These are phyloP conservation scores for Pseudonectria buxi DNA, from an alignment of 2,329 filamentous ascomycete species.

Conservation along the genomic window DNA sequence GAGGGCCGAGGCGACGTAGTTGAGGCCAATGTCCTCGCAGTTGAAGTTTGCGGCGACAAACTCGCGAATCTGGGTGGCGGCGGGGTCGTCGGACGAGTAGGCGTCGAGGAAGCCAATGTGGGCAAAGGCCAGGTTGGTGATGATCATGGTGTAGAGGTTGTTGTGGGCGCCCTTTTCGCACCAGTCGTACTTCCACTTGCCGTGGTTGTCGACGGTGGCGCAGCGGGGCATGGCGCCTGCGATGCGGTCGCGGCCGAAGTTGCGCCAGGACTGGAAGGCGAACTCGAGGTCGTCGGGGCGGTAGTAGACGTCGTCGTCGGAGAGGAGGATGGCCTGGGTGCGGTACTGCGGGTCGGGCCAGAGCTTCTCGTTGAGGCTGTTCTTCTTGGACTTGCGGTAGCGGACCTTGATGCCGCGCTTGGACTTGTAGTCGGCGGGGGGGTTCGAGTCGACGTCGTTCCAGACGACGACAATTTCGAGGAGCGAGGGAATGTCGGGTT, in stretches of 20 bases:
- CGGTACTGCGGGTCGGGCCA: slow-evolving; percentile 29
- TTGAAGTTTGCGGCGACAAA: slow-evolving; percentile 33
- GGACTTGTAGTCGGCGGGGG: slow-evolving; percentile 24
- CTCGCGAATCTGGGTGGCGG: slow-evolving; percentile 25
- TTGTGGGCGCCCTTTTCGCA: slow-evolving; percentile 21
- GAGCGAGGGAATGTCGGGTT: slow-evolving; percentile 28
- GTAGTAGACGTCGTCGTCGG: slow-evolving; percentile 35
- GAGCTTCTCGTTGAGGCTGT: slow-evolving; percentile 34
- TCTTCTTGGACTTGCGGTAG: slow-evolving; percentile 25
- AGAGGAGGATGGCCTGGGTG: slow-evolving; percentile 33
- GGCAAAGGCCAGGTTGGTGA: slow-evolving; percentile 32
- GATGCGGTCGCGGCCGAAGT: slow-evolving; percentile 29
- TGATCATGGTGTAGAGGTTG: slow-evolving; percentile 29
- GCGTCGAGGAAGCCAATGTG: slow-evolving; percentile 33
- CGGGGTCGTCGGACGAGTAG: slow-evolving; percentile 29
- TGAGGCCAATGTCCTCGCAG: slow-evolving; percentile 35
- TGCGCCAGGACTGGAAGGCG: slow-evolving; percentile 35
- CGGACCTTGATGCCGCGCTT: slow-evolving; percentile 26
- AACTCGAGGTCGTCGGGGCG: slow-evolving; percentile 32
- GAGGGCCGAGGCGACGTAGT: slow-evolving; percentile 28
- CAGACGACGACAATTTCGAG: slow-evolving; percentile 32
- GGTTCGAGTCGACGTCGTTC: slow-evolving; percentile 27
- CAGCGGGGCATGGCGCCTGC: slow-evolving; percentile 33
- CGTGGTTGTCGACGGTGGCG: slow-evolving; percentile 17
- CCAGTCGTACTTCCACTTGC: slow-evolving; percentile 26